Percentiles rank a stretch among this genome's conserved stretches.
phyloP scores from a whole-genome alignment of 805 yeast species.

The Candida endomychidarum region DNA sequence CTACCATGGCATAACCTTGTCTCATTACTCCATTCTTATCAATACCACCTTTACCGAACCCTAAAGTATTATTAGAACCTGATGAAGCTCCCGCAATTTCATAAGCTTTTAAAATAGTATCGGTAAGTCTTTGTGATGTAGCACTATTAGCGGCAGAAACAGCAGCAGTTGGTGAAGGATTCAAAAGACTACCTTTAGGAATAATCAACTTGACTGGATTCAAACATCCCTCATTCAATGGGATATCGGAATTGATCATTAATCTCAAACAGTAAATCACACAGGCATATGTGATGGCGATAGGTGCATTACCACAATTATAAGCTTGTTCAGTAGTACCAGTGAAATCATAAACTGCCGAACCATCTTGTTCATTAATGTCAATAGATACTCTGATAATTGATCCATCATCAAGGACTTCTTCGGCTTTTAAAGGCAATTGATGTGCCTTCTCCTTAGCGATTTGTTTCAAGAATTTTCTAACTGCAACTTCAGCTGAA shows the following conservation, averaged over 20 bases:
- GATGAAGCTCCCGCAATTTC: constrained; percentile 23
- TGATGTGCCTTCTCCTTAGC: constrained; percentile 39
- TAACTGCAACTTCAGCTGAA: constrained; percentile 74
- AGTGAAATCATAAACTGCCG: constrained; percentile 22
- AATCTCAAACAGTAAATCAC: constrained; percentile 24
- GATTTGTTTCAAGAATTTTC: constrained; percentile 24
- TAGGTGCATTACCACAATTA: constrained; percentile 25
- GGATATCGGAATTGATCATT: constrained; percentile 22
- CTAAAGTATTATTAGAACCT: constrained; percentile 16
- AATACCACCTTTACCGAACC: constrained; percentile 16
- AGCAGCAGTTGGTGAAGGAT: constrained; percentile 23
- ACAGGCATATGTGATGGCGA: constrained; percentile 24
- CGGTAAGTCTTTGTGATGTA: constrained; percentile 24
- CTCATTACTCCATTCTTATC: constrained; percentile 14
- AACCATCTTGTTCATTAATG: constrained; percentile 16
- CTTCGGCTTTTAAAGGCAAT: constrained; percentile 17
- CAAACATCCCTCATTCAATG: constrained; percentile 26
- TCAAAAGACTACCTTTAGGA: constrained; percentile 19
- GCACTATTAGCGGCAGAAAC: constrained; percentile 26
- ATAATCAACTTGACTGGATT: constrained; percentile 20
- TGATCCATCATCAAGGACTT: constrained; percentile 25
- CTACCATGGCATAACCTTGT: constrained; percentile 18
- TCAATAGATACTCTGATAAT: constrained; percentile 16
- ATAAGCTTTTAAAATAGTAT: constrained; percentile 23
- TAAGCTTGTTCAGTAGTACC: constrained; percentile 23